Evolutionary conservation across 2,329 filamentous ascomycete species (phyloP).

Genomic region (Nectriaceae sp.): DNA sequence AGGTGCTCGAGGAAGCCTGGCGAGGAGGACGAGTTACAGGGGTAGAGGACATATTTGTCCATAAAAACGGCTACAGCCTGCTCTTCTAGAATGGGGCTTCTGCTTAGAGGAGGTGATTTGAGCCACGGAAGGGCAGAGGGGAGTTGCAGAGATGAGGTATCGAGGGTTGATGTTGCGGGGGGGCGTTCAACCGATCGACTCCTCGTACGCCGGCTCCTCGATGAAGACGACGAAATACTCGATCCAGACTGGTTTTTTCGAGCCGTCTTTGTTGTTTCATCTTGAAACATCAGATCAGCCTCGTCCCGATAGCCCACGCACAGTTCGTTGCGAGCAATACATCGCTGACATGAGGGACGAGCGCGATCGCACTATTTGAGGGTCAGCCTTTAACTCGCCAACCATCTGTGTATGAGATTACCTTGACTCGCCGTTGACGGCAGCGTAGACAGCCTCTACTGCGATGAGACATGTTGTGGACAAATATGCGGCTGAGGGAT

Average conservation of each 20-base stretch:
- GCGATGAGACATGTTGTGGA: constrained; percentile 26
- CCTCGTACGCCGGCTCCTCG: constrained; percentile 8
- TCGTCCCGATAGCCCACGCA: constrained; percentile 43
- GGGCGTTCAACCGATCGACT: constrained; percentile 16
- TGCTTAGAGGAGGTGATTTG: constrained; percentile 8
- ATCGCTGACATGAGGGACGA: constrained; percentile 38
- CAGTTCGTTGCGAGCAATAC: constrained; percentile 37
- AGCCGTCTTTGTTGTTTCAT: constrained; percentile 36
- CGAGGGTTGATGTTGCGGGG: constrained; percentile 1
- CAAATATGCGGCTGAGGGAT: too few relatives aligned
- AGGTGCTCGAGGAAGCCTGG: constrained; percentile 43
- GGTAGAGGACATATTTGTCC: constrained; percentile 41
- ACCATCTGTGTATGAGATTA: not conserved
- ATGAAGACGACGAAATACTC: constrained; percentile 1
- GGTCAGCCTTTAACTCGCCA: not conserved
- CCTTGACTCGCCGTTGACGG: constrained; percentile 33
- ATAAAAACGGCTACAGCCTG: constrained; percentile 35
- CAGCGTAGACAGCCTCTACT: constrained; percentile 37
- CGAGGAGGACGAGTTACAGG: constrained; percentile 36
- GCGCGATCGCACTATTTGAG: constrained; percentile 33
- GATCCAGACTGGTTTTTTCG: constrained; percentile 14
- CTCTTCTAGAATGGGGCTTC: constrained; percentile 22
- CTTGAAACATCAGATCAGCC: constrained; percentile 36
- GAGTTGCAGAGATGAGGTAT: not conserved
- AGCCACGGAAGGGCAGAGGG: constrained; percentile 25